Base-by-base conservation (phyloP, 257 asterid genomes). In the Mitragyna speciosa region DNA sequence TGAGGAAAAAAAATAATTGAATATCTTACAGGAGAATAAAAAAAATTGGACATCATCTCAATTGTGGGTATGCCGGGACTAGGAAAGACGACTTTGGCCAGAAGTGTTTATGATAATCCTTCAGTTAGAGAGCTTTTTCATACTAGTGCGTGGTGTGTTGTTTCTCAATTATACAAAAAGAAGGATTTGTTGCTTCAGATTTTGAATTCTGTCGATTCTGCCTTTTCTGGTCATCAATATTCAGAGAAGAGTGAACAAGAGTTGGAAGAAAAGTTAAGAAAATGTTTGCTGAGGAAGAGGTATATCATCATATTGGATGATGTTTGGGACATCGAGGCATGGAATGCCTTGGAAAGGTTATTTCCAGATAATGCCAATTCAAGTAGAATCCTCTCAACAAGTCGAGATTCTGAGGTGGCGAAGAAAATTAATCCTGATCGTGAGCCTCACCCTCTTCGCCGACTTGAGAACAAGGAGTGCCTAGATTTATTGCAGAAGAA, bases 221-320 rank as follows among this genome's bases (percentile, higher is more conserved):
- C 66, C 15, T 49, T 58, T 36, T 36, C 41, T 17, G 19, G 20
- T 24, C 39, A 19, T 64, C 48, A 70, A 51, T 43, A 51, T 31
- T 16, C 14, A 5, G 45, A 51, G 48, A 3, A 7, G 41, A 54
- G 10, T 45, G 59, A 78, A 16, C 68, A 48, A 16, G 70, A 36
- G 1, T 54, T 78, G n/a, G 75, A 31, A 52, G 58, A 26, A 19
- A 19, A 24, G 26, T 33, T 73, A 10, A n/a, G 14, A 6, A 65
- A 16, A 14, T 16, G 41, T 64, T n/a, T 79, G 48, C 49, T 0
- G 41, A 49, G 72, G 24, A 45, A 48, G 30, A 69, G 76, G 52
- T 75, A 66, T 36, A 71, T 81, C 54, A 58, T 81, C 69, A 70
- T 81, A 24, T 28, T 81, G 31, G 77, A 81, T 76, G 84, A 81